Evolutionary conservation across 75 land plant genomes (phyloP).

Genomic region (Picea glauca): DNA sequence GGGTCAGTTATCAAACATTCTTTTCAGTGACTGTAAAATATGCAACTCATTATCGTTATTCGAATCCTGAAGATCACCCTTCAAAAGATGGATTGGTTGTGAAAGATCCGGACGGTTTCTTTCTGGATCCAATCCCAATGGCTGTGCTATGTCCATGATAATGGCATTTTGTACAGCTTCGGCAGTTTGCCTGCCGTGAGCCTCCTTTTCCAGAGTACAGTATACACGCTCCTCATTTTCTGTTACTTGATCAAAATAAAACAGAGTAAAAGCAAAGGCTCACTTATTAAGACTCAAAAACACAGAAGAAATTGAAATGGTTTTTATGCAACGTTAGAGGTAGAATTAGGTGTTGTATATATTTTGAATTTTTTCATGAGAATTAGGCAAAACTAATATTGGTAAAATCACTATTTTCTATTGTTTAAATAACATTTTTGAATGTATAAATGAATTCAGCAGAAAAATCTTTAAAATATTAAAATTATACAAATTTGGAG

Average conservation of each 20-base stretch:
- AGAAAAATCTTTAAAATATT: no score
- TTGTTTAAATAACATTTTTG: no score
- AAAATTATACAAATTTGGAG: no score
- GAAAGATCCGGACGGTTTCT: constrained; percentile 24
- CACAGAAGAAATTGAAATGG: neutral
- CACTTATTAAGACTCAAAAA: constrained; percentile 5
- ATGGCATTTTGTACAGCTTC: constrained; percentile 55
- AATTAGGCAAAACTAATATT: no score
- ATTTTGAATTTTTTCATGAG: no score
- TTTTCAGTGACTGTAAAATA: constrained; percentile 28
- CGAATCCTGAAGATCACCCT: constrained; percentile 24
- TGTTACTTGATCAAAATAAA: constrained; percentile 21
- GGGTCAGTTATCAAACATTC: constrained; percentile 26
- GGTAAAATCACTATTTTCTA: no score
- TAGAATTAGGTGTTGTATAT: no score
- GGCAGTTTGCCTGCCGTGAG: constrained; percentile 14
- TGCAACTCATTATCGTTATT: constrained; percentile 20
- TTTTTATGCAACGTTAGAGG: no score
- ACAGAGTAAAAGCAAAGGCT: neutral
- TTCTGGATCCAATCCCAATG: constrained; percentile 38
- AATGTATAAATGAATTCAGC: no score
- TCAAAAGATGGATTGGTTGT: constrained; percentile 37
- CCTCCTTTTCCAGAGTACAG: constrained; percentile 34
- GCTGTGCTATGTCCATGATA: constrained; percentile 46
- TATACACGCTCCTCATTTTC: constrained; percentile 43